Percentiles rank a stretch among this genome's conserved stretches.
Conservation (phyloP, 768 basidiomycete species). For the Psilocybe sp. region DNA sequence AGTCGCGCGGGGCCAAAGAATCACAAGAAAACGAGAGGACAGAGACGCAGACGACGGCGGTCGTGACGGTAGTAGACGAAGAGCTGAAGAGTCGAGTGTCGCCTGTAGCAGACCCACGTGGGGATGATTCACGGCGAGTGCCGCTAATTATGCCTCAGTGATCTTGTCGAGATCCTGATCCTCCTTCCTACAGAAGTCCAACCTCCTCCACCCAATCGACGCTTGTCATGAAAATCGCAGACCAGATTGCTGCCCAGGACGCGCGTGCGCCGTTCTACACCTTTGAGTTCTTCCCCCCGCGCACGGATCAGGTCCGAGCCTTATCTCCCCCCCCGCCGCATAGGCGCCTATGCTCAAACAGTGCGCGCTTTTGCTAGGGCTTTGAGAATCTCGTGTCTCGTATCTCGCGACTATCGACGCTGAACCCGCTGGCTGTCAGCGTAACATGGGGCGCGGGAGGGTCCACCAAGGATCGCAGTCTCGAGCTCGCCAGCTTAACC, state of each 20-base stretch:
- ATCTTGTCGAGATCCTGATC: not conserved
- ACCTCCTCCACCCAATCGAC: not conserved
- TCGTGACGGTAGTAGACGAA: not conserved
- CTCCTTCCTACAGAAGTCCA: too few relatives aligned
- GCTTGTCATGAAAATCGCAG: conserved; percentile 63
- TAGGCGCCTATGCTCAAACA: not conserved
- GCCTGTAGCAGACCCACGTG: conserved; percentile 6
- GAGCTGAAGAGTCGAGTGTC: not conserved
- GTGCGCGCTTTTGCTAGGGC: conserved; percentile 46
- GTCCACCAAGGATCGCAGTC: conserved; percentile 79
- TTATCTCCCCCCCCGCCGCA: not conserved
- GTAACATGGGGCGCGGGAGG: conserved; percentile 99
- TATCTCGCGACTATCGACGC: conserved; percentile 73
- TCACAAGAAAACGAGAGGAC: not conserved
- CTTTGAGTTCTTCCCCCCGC: conserved; percentile 96
- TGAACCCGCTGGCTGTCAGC: conserved; percentile 83
- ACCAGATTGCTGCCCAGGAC: conserved; percentile 54
- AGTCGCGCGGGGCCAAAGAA: not conserved
- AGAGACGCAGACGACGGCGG: too few relatives aligned
- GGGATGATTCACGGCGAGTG: not conserved
- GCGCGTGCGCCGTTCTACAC: conserved; percentile 74
- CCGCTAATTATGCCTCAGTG: not conserved
- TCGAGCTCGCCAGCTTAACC: conserved; percentile 81
- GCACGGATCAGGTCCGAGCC: conserved; percentile 74
- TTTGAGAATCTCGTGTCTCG: conserved; percentile 89